Percentiles rank a stretch among this genome's conserved stretches.
Conservation (phyloP, 352 stramenopile genomes). For the Globisporangium abappressorium region DNA sequence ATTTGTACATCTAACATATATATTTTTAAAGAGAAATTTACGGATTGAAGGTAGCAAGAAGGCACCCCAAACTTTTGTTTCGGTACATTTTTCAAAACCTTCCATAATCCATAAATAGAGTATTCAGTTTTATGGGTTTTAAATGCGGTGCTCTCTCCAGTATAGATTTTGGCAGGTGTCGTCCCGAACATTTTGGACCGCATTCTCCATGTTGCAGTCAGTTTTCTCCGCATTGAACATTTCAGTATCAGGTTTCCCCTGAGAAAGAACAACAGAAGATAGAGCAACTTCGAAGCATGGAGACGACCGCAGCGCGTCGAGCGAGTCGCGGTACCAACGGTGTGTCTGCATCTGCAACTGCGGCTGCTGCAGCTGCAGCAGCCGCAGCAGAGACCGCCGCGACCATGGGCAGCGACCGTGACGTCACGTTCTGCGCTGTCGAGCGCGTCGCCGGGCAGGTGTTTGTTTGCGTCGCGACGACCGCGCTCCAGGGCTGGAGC, state of each 20-base stretch:
- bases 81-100: no score
- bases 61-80: no score
- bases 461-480: conserved; percentile 62
- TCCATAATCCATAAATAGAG: no score
- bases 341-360: neutral
- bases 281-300: neutral
- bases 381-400: conserved; percentile 19
- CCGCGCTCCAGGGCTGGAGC: conserved; percentile 35
- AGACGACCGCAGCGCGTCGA: neutral
- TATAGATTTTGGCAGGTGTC: neutral
- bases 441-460: conserved; percentile 47
- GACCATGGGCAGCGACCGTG: conserved; percentile 17
- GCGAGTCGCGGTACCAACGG: neutral
- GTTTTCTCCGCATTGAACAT: conserved; percentile 1
- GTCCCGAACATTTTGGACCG: neutral
- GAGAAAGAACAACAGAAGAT: conserved; percentile 5
- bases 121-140: neutral
- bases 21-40: no score
- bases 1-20: no score
- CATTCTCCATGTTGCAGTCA: conserved; percentile 4
- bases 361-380: neutral
- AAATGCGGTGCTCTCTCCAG: neutral
- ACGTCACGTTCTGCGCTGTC: conserved; percentile 66
- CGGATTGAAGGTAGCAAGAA: no score
- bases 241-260: neutral